These are phyloP conservation scores for Aleurites moluccanus DNA, from an alignment of 441 rosid genomes.

Conservation along the genomic window DNA sequence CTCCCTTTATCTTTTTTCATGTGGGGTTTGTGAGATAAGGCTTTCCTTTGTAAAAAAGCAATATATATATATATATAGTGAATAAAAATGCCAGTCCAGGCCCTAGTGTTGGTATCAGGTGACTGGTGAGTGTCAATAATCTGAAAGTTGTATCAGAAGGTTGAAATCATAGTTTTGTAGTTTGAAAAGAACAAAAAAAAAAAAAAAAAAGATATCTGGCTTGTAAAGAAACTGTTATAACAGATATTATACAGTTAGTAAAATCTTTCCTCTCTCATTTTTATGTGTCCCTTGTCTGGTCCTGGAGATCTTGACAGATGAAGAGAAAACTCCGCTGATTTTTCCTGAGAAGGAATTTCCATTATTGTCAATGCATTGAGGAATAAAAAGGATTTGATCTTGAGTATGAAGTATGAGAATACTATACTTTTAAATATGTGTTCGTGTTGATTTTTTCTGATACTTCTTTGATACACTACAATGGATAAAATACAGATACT, in stretches of 20 bases:
- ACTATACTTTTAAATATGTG: too few species aligned
- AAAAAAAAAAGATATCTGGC: neutral
- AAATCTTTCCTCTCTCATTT: constrained; percentile 8
- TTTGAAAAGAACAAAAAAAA: neutral
- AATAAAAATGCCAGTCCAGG: constrained; percentile 70
- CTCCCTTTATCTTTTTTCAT: neutral
- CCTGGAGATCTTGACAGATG: too few species aligned
- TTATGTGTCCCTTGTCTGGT: neutral
- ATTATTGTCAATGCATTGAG: neutral
- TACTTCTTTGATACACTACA: too few species aligned
- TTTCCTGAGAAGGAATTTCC: too few species aligned
- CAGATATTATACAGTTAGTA: constrained; percentile 18
- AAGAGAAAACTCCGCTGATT: too few species aligned
- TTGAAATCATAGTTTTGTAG: constrained; percentile 27
- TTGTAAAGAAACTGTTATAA: constrained; percentile 36
- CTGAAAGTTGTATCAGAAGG: constrained; percentile 19
- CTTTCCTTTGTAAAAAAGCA: constrained; percentile 25
- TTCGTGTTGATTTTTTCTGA: too few species aligned
- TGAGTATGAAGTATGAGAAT: too few species aligned
- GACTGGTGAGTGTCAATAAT: constrained; percentile 59
- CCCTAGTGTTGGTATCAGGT: constrained; percentile 59
- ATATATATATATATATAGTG: too few species aligned
- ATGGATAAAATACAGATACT: too few species aligned
- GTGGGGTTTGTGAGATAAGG: constrained; percentile 27
- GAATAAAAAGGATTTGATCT: neutral